Percentiles rank a stretch among this genome's conserved stretches.
Conservation (phyloP, 169 alveolate species). For the Cryptosporidium meleagridis region DNA sequence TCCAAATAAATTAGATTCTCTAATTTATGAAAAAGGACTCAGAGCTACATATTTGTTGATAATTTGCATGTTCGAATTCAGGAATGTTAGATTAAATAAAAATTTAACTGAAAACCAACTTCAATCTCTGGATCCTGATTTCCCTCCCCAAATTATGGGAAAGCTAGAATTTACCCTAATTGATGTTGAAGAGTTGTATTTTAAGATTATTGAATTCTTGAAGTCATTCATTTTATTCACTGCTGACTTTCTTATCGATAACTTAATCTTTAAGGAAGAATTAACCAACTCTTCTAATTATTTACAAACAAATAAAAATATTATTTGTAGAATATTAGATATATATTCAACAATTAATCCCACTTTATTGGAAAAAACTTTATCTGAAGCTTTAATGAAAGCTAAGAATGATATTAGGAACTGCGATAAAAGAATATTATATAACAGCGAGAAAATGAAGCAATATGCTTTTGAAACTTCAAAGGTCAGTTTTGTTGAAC, state of each 20-base stretch:
- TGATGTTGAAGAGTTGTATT: neutral
- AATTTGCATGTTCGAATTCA: neutral
- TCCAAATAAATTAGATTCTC: neutral
- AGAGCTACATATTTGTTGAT: constrained; percentile 1
- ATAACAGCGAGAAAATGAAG: neutral
- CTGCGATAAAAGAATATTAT: neutral
- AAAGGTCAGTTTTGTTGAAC: neutral
- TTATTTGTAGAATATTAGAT: constrained; percentile 16
- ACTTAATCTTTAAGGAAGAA: neutral
- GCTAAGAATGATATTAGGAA: neutral
- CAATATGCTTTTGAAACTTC: neutral
- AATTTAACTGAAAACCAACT: neutral
- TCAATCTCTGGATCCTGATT: neutral
- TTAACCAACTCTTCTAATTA: neutral
- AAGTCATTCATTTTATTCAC: neutral
- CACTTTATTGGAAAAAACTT: neutral
- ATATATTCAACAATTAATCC: constrained; percentile 42
- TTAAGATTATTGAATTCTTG: neutral
- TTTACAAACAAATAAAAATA: neutral
- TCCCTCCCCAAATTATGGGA: neutral
- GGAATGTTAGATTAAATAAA: neutral
- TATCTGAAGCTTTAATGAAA: neutral
- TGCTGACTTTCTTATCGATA: neutral
- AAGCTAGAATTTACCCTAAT: neutral
- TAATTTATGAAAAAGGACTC: neutral